These are phyloP conservation scores for Pseudopyricularia cyperi DNA, from an alignment of 2,329 filamentous ascomycete species.

Conservation along the genomic window DNA sequence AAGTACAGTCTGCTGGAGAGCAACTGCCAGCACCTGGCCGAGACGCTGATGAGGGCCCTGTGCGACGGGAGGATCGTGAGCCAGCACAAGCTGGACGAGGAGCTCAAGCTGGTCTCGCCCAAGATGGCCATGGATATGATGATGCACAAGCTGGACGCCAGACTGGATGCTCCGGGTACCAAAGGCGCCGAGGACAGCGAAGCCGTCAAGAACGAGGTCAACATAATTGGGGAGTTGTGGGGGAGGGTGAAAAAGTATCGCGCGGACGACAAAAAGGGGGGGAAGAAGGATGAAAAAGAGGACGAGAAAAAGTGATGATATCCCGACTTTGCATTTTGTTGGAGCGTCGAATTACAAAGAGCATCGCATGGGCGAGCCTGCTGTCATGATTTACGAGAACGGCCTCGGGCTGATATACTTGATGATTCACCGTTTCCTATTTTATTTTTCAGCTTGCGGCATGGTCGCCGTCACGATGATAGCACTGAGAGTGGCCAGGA, in stretches of 20 bases:
- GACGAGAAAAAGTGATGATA: slow-evolving; percentile 10
- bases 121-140: slow-evolving; percentile 17
- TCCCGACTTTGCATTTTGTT: not conserved
- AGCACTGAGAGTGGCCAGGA: too few relatives aligned
- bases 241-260: slow-evolving; percentile 1
- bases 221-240: slow-evolving; percentile 11
- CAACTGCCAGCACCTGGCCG: slow-evolving; percentile 19
- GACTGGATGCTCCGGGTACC: slow-evolving; percentile 10
- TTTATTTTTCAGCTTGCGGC: too few relatives aligned
- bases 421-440: too few relatives aligned
- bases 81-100: slow-evolving; percentile 17
- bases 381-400: too few relatives aligned
- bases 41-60: slow-evolving; percentile 15
- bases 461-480: too few relatives aligned
- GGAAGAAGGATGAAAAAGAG: slow-evolving; percentile 20
- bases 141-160: slow-evolving; percentile 12
- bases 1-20: slow-evolving; percentile 16
- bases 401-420: too few relatives aligned
- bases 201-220: slow-evolving; percentile 10
- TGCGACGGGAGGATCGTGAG: slow-evolving; percentile 18
- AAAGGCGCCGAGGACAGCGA: slow-evolving; percentile 8
- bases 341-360: not conserved
- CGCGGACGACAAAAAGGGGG: not conserved
- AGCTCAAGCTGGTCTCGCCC: slow-evolving; percentile 14
- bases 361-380: not conserved